Base-by-base conservation (phyloP, 257 asterid species). In the Verbascum thapsus region DNA sequence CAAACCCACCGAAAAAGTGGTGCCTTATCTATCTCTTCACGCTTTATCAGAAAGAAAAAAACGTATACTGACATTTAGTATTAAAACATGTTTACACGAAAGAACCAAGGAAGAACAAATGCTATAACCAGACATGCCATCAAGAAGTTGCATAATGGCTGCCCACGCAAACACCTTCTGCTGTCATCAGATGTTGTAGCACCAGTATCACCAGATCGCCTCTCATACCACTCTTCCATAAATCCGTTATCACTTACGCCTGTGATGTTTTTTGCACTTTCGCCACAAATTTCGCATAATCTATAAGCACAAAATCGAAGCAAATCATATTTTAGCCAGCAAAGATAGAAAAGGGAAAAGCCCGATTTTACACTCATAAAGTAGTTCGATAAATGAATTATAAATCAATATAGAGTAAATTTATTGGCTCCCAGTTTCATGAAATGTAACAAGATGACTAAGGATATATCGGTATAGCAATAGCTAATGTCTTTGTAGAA, bases 261-360 rank as follows among this genome's bases (percentile, higher is more conserved):
- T 7, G 62, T 70, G 4, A 77, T 47, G 44, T 83, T 77, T 35
- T 57, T 71, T 40, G 78, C 89, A 20, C 53, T 62, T 68, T 64
- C 65, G 3, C 84, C 80, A 43, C 89, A 80, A 47, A 83, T 83
- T 67, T 77, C 89, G 12, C 86, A 83, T 13, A 78, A 51, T 77
- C 89, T 83, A 81, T 69, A 64, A 22, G 11, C 18, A 17, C 7
- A 15, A 15, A n/a, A 26, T 20, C 5, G 42, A 22, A 38, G 40
- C n/a, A 16, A 3, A 51, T 38, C 32, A 64, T 5, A 61, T 13
- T 6, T 39, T 39, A 1, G 32, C 32, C 32, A 26, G 32, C 2
- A 26, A 26, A 1, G 5, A 1, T 1, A 26, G 32, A 26, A 26
- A 2, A 26, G 32, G 32, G 32, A 26, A 2, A 26, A 5, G 32